Base-by-base conservation (phyloP, 1,284 basidiomycete species). In the Malassezia brasiliensis region DNA sequence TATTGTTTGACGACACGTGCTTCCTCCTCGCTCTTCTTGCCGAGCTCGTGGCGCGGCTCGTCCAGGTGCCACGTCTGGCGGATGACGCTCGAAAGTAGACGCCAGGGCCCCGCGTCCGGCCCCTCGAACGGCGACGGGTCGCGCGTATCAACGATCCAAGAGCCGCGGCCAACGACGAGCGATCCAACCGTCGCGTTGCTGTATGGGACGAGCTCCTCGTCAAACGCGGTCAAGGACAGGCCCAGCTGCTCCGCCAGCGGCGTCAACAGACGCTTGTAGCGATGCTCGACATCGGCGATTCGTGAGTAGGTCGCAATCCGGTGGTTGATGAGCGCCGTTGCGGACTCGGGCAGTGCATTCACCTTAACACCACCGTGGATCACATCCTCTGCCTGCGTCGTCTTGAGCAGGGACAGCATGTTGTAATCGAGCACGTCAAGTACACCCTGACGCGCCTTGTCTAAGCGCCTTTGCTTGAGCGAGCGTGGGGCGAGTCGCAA, bases 321-420 rank as follows among this genome's bases (percentile, higher is more conserved):
- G 62, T 83, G 82, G 62, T 85, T 83, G 50, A 84, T 46, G 17
- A 81, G 68, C 5, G 81, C 81, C 60, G 75, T 78, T 1, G 79
- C 79, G 52, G 76, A 75, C 70, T 83, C 82, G 0, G 82, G 83
- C 1, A 83, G 76, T 1, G 82, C 82, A 61, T 83, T 84, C 48
- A 75, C 77, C 75, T 86, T 86, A 39, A 85, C 81, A 15, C 85
- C 85, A 2, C 84, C 85, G 7, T 77, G 67, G 38, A 86, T 79
- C 7, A 86, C 69, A 65, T 85, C 84, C 36, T 83, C 78, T 1
- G 86, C 85, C 67, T 85, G 84, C 0, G 85, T 85, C 2, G 84
- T 87, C 31, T 79, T 77, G 15, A 83, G 75, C 20, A 81, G 64
- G 55, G 78, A 79, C 41, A 76, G 76, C 50, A 77, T 68, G 4